phyloP scores from a whole-genome alignment of 2,329 filamentous ascomycete genomes.

The Dichotomopilus funicola region DNA sequence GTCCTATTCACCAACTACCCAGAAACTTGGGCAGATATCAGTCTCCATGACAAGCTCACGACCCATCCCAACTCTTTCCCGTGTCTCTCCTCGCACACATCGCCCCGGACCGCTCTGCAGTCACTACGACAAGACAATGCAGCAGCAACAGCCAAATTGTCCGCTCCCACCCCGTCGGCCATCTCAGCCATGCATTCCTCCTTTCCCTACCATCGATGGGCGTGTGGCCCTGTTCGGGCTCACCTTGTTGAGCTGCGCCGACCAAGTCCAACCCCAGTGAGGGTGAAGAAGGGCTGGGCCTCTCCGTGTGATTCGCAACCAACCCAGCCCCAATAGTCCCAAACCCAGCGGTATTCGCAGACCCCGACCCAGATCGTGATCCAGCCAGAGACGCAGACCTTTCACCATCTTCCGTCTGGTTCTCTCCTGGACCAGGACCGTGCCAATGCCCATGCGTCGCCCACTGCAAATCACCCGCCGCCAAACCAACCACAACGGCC shows the following conservation, averaged over 20 bases:
- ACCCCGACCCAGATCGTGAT: not conserved
- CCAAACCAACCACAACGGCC: conserved; percentile 8
- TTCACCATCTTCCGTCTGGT: not conserved
- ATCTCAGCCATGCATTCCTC: conserved; percentile 23
- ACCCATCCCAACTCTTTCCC: conserved; percentile 15
- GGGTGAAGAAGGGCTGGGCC: no score
- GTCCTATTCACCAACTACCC: not conserved
- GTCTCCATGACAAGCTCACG: not conserved
- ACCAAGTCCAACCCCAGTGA: no score
- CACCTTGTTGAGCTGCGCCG: no score
- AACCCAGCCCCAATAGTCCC: not conserved
- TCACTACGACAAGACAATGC: conserved; percentile 31
- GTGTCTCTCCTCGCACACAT: conserved; percentile 26
- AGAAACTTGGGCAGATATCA: not conserved
- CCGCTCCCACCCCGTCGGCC: conserved; percentile 28
- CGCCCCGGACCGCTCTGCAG: conserved; percentile 26
- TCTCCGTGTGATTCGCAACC: no score
- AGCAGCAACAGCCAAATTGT: conserved; percentile 30
- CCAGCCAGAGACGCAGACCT: not conserved
- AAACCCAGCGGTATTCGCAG: not conserved
- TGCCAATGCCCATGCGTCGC: not conserved
- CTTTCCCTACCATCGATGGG: not conserved
- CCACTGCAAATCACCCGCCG: conserved; percentile 7
- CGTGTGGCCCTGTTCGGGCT: no score
- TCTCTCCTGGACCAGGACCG: not conserved